Base-by-base conservation (phyloP, 2,329 filamentous ascomycete genomes). In the Furcasterigmium sp. region DNA sequence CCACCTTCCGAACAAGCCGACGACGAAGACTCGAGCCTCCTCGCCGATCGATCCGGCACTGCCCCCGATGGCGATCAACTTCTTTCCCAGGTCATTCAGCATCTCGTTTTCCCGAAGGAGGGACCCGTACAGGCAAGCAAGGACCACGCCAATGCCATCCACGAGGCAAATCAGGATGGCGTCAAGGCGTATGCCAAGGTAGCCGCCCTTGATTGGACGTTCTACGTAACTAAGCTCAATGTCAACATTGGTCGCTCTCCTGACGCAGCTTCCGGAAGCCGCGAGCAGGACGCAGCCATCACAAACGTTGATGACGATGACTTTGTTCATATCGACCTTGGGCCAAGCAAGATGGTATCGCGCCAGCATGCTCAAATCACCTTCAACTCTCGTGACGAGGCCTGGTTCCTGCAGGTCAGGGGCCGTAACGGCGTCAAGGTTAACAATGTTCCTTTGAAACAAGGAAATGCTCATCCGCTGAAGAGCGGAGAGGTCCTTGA, bases 391-490 rank as follows among this genome's bases (percentile, higher is more conserved):
- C 80, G 83, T 34, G 67, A 75, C 29, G 83, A 81, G 53, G 80
- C 77, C 47, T 98, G 93, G 93, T 84, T 85, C 56, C 78, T 98
- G 41, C 71, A 81, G 35, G 88, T 95, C 50, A 91, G 91, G 59
- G 93, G 93, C 17, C 85, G 93, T 53, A 98, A 98, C 61, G 90
- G 91, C 21, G 78, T 95, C 37, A 88, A 87, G 56, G 73, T 97
- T 18, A 88, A 98, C 61, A 87, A 88, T 47, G 67, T 69, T 40
- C 70, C 78, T 17, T 68, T 94, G 44, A 86, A 85, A 56, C 75
- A 83, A 41, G 84, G 85, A 11, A 69, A 76, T 30, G 75, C 80
- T 28, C 76, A 80, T 26, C 69, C 79, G 23, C 75, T 98, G 20
- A 80, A 81, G 34, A 95, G 91, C 55, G 93, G 93, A 45, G 84